Evolutionary conservation across 257 asterid species (phyloP).

Genomic region (Perilla frutescens): DNA sequence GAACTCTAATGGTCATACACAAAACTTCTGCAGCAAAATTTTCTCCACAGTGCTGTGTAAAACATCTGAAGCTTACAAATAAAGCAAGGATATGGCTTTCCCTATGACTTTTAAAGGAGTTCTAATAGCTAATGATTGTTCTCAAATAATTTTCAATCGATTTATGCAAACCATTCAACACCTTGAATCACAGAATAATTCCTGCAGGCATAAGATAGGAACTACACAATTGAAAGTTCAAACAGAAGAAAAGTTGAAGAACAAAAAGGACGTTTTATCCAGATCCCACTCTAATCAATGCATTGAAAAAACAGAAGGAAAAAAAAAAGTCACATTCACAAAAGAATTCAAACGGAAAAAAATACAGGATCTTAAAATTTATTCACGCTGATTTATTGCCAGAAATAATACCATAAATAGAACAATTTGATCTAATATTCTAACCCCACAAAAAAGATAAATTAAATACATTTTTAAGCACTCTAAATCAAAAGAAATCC

Average conservation of each 20-base stretch:
- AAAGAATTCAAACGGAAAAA: slow-evolving; percentile 5
- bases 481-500: slow-evolving; percentile 13
- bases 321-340: neutral
- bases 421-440: slow-evolving; percentile 22
- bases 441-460: neutral
- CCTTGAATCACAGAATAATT: neutral
- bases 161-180: neutral
- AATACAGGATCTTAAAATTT: slow-evolving; percentile 40
- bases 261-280: slow-evolving; percentile 2
- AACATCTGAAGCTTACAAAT: neutral
- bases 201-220: neutral
- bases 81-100: neutral
- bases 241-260: neutral
- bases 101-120: neutral
- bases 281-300: slow-evolving; percentile 27
- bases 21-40: neutral
- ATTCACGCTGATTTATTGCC: slow-evolving; percentile 6
- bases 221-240: slow-evolving; percentile 13
- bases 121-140: neutral
- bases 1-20: slow-evolving; percentile 3
- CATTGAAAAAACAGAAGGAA: neutral
- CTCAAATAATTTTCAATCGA: neutral
- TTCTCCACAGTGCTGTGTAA: neutral
- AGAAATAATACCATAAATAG: slow-evolving; percentile 3
- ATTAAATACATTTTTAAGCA: neutral